Evolutionary conservation across 495 filamentous ascomycete genomes (phyloP).

Genomic region (Podospora anserina): DNA sequence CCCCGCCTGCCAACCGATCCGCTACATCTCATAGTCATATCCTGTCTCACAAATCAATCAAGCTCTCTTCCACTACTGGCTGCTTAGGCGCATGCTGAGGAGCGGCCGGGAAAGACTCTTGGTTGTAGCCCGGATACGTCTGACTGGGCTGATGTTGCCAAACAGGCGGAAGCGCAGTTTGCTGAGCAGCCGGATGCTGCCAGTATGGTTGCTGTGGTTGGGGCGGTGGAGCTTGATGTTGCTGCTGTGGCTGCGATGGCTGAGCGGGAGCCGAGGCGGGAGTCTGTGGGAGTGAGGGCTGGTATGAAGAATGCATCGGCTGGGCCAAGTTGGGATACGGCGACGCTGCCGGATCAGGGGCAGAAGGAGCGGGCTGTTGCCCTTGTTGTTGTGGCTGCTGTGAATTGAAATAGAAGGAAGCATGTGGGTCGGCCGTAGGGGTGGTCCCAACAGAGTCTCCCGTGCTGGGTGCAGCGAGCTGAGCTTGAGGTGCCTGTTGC

Average conservation of each 20-base stretch:
- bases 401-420: slow-evolving; percentile 50
- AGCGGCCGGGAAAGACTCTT: slow-evolving; percentile 63
- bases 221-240: slow-evolving; percentile 27
- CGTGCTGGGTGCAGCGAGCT: slow-evolving; percentile 19
- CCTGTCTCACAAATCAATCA: slow-evolving; percentile 71
- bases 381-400: slow-evolving; percentile 30
- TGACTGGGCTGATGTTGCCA: slow-evolving; percentile 42
- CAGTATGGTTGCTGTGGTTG: slow-evolving; percentile 42
- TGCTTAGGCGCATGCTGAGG: slow-evolving; percentile 60
- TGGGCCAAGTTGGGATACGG: slow-evolving; percentile 48
- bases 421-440: slow-evolving; percentile 44
- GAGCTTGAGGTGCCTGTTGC: slow-evolving; percentile 35
- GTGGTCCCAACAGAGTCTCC: slow-evolving; percentile 27
- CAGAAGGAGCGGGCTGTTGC: slow-evolving; percentile 32
- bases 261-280: slow-evolving; percentile 40
- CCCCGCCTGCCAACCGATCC: background rate
- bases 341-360: slow-evolving; percentile 37
- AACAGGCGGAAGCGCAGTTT: slow-evolving; percentile 39
- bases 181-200: slow-evolving; percentile 39
- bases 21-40: slow-evolving; percentile 31
- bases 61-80: slow-evolving; percentile 75
- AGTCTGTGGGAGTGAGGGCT: slow-evolving; percentile 41
- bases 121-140: slow-evolving; percentile 55
- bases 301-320: slow-evolving; percentile 36
- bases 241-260: slow-evolving; percentile 38